These are phyloP conservation scores for Porodaedalea pini DNA, from an alignment of 1,284 basidiomycete species.

Conservation along the genomic window DNA sequence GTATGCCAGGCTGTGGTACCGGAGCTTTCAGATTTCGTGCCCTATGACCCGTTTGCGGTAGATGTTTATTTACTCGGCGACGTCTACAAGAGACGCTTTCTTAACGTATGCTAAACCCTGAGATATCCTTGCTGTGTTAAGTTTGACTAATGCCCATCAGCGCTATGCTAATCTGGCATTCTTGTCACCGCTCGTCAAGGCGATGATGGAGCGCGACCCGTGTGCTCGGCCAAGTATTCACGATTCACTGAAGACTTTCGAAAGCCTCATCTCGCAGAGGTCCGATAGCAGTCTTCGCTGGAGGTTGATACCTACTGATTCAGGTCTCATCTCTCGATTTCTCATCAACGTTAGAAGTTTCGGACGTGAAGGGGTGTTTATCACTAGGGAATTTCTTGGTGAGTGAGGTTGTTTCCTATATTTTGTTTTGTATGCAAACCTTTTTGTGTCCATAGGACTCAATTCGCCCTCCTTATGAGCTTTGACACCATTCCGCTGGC, in stretches of 20 bases:
- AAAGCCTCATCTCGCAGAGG: background rate
- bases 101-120: background rate
- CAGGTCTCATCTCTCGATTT: too few relatives aligned
- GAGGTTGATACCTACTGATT: too few relatives aligned
- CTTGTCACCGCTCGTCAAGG: conserved; percentile 22
- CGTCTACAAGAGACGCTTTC: conserved; percentile 1
- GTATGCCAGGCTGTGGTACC: too few relatives aligned
- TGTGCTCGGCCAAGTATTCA: conserved; percentile 22
- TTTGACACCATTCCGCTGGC: too few relatives aligned
- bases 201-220: conserved; percentile 25
- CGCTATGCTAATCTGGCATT: conserved; percentile 24
- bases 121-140: background rate
- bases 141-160: too few relatives aligned
- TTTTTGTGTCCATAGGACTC: too few relatives aligned
- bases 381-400: too few relatives aligned
- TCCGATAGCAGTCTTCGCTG: background rate
- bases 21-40: background rate
- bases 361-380: too few relatives aligned
- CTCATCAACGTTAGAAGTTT: too few relatives aligned
- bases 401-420: too few relatives aligned
- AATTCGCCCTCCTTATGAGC: too few relatives aligned
- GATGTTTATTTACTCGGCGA: conserved; percentile 8
- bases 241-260: conserved; percentile 9
- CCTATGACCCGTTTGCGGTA: conserved; percentile 7
- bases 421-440: too few relatives aligned